These are phyloP conservation scores for Colletotrichum sp. DNA, from an alignment of 2,329 filamentous ascomycete species.

Conservation along the genomic window DNA sequence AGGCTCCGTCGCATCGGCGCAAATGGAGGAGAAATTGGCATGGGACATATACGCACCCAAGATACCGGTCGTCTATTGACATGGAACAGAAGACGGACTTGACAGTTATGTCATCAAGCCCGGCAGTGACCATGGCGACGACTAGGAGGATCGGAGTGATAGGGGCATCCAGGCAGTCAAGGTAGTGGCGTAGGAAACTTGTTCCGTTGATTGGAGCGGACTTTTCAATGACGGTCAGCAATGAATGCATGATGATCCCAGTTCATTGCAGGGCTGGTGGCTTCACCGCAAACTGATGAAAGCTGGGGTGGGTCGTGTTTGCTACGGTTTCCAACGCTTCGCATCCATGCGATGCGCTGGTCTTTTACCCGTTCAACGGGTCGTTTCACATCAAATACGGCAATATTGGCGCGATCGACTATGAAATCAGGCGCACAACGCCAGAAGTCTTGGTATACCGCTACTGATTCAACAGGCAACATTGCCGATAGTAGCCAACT, in stretches of 20 bases:
- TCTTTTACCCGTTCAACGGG: background rate
- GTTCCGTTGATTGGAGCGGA: background rate
- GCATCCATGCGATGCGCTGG: background rate
- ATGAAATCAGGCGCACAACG: background rate
- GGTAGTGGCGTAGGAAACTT: accelerated
- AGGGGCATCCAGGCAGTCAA: background rate
- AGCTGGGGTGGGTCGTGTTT: background rate
- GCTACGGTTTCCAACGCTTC: background rate
- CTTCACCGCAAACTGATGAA: background rate
- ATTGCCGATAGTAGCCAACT: background rate
- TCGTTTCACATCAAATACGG: background rate
- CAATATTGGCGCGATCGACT: background rate
- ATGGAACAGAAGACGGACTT: background rate
- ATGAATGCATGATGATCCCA: background rate
- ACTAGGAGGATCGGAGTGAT: too few relatives aligned
- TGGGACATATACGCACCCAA: background rate
- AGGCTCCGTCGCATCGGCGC: background rate
- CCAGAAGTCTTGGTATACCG: background rate
- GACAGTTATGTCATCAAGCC: background rate
- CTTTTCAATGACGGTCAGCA: accelerated
- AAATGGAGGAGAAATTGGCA: background rate
- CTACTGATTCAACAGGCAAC: background rate
- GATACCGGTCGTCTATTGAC: background rate
- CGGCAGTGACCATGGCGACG: background rate
- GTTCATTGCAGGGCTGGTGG: background rate